Evolutionary conservation across 306 rosid genomes (phyloP).

Genomic region (Vicia sativa): DNA sequence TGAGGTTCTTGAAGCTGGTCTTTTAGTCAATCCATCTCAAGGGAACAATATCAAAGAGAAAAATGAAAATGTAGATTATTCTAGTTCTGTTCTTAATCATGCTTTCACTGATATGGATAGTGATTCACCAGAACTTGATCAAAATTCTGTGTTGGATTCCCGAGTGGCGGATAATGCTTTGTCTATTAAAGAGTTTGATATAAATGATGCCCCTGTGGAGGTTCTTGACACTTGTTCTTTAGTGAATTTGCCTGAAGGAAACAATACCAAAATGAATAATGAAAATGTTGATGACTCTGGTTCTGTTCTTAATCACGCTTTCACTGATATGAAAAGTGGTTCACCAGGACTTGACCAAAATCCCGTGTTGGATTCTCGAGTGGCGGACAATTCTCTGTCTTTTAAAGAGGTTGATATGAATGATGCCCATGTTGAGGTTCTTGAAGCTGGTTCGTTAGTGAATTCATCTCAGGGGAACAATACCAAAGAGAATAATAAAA

Average conservation of each 20-base stretch:
- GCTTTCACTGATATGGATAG: constrained; percentile 19
- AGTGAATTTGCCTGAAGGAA: constrained; percentile 39
- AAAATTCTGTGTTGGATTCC: constrained; percentile 33
- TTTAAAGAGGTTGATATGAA: constrained; percentile 43
- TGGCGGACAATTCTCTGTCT: constrained; percentile 35
- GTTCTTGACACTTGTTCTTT: constrained; percentile 47
- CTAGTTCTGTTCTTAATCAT: constrained; percentile 38
- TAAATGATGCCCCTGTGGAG: constrained; percentile 44
- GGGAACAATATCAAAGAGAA: constrained; percentile 39
- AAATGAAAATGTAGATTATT: constrained; percentile 35
- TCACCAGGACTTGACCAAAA: constrained; percentile 32
- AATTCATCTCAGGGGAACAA: constrained; percentile 39
- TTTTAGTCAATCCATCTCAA: constrained; percentile 38
- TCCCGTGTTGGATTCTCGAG: constrained; percentile 36
- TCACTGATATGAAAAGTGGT: constrained; percentile 32
- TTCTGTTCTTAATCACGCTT: constrained; percentile 32
- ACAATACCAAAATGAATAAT: constrained; percentile 35
- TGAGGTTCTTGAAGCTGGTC: constrained; percentile 50
- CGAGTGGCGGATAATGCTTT: constrained; percentile 33
- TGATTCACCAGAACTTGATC: constrained; percentile 38
- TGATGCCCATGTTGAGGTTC: constrained; percentile 45
- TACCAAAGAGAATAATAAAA: constrained; percentile 38
- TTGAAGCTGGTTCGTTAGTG: constrained; percentile 46
- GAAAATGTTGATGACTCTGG: constrained; percentile 39
- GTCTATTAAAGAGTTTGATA: constrained; percentile 43